Evolutionary conservation across 306 rosid species (phyloP).

Genomic region (Corylus heterophylla): DNA sequence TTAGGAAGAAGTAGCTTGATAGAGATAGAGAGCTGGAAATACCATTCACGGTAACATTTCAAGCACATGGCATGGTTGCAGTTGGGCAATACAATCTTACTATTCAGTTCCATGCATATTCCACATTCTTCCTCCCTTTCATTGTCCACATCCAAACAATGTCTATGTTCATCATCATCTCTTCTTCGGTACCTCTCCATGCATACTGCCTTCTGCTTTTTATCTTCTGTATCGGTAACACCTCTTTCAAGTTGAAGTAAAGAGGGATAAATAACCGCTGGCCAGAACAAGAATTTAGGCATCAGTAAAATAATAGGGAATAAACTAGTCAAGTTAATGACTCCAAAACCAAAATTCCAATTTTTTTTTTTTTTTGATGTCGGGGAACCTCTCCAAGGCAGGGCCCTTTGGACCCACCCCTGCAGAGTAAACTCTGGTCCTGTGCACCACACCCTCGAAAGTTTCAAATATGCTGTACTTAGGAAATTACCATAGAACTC

Average conservation of each 20-base stretch:
- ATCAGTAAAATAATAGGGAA: conserved; percentile 24
- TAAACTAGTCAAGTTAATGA: not conserved
- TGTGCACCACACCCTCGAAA: too few species aligned
- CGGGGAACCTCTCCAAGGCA: too few species aligned
- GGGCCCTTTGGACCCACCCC: too few species aligned
- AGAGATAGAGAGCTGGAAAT: conserved; percentile 26
- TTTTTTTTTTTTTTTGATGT: too few species aligned
- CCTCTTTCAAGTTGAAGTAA: conserved; percentile 86
- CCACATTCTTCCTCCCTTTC: conserved; percentile 99
- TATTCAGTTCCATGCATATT: conserved; percentile 89
- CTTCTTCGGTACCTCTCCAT: conserved; percentile 81
- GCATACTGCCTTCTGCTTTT: conserved; percentile 79
- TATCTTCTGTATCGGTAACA: conserved; percentile 82
- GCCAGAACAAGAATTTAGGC: conserved; percentile 24
- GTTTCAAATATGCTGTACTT: not conserved
- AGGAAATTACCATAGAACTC: conserved; percentile 80
- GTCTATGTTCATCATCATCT: conserved; percentile 60
- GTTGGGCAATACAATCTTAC: conserved; percentile 85
- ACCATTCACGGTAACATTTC: conserved; percentile 96
- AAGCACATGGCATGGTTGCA: conserved; percentile 94
- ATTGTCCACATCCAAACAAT: conserved; percentile 60
- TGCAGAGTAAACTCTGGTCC: too few species aligned
- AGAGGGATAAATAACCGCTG: conserved; percentile 92
- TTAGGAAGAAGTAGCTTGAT: not conserved
- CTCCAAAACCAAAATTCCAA: not conserved